Evolutionary conservation across 1,284 basidiomycete genomes (phyloP).

Genomic region (Leccinum huronense): DNA sequence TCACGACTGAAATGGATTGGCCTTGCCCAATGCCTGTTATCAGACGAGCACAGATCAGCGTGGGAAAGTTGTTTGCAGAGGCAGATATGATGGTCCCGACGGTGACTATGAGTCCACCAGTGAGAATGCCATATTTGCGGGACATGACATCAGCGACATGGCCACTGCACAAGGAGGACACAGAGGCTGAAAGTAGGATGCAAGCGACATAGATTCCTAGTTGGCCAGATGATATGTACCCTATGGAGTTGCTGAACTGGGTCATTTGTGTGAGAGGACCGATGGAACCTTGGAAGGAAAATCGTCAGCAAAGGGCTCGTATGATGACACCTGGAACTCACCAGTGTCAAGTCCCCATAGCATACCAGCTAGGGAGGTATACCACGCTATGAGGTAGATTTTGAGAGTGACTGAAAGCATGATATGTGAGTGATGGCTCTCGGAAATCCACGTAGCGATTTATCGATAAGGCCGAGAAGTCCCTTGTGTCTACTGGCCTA

Average conservation of each 20-base stretch:
- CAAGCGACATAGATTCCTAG: constrained; percentile 45
- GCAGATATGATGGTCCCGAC: constrained; percentile 40
- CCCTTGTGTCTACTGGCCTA: neutral
- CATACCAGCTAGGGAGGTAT: constrained; percentile 32
- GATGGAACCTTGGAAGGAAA: constrained; percentile 38
- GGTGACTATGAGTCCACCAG: constrained; percentile 43
- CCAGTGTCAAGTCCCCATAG: constrained; percentile 37
- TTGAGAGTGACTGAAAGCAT: constrained; percentile 21
- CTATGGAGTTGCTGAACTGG: constrained; percentile 41
- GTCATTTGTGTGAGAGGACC: constrained; percentile 48
- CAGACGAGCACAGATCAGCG: constrained; percentile 47
- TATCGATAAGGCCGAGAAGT: neutral
- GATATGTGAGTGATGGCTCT: neutral
- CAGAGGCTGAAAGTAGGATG: constrained; percentile 48
- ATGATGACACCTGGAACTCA: constrained; percentile 5
- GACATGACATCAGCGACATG: constrained; percentile 48
- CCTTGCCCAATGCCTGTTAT: constrained; percentile 50
- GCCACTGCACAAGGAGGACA: constrained; percentile 46
- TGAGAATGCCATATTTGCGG: constrained; percentile 46
- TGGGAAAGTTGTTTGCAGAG: constrained; percentile 34
- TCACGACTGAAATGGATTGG: constrained; percentile 47
- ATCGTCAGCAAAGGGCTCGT: neutral
- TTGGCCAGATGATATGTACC: constrained; percentile 36
- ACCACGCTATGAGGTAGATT: constrained; percentile 31
- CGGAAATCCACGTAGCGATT: neutral